Evolutionary conservation across 2,329 filamentous ascomycete genomes (phyloP), one percentile per base, ranked within the genome.

Genomic region (Trichophyton mentagrophytes): DNA sequence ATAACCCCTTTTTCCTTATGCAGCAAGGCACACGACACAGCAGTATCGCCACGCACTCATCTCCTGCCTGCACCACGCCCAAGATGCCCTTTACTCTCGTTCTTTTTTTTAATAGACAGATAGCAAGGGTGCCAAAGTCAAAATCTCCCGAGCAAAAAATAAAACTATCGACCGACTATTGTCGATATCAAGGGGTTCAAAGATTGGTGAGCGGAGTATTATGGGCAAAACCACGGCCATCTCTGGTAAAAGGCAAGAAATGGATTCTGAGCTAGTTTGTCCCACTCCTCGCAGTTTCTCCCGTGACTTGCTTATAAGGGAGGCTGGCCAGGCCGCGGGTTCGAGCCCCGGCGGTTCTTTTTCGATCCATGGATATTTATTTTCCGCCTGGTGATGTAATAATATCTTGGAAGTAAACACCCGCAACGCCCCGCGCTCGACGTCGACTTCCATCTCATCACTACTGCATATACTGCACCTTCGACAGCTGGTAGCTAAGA

Each of bases 201-300:
- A 82, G 79, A 82, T 81, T 82, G 68, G 69, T 69, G 69, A 82
- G 76, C 78, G 79, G 80, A 80, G 79, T 80, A 69, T 80, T 74
- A 74, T 81, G 79, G 78, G 78, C 78, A 77, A 69, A 76, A 73
- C 82, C 83, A 85, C 83, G 83, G 84, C 83, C 83, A 85, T 84
- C 84, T 86, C 85, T 87, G 84, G 84, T 87, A 87, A 87, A 87
- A 85, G 83, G 83, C 83, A 86, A 86, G 83, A 85, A 83, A 83
- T 85, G 82, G 83, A 82, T 86, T 85, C 83, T 80, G 78, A 71
- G 78, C 79, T 85, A 85, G 82, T 75, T 80, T 82, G 82, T 85
- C 82, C 81, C 83, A 85, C 83, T 85, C 83, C 82, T 80, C 30
- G 8, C 27, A 15, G 15, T 40, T 51, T 53, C 13, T 20, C 6